Evolutionary conservation across 139 green algal genomes (phyloP).

Genomic region (Eudorina sp.): DNA sequence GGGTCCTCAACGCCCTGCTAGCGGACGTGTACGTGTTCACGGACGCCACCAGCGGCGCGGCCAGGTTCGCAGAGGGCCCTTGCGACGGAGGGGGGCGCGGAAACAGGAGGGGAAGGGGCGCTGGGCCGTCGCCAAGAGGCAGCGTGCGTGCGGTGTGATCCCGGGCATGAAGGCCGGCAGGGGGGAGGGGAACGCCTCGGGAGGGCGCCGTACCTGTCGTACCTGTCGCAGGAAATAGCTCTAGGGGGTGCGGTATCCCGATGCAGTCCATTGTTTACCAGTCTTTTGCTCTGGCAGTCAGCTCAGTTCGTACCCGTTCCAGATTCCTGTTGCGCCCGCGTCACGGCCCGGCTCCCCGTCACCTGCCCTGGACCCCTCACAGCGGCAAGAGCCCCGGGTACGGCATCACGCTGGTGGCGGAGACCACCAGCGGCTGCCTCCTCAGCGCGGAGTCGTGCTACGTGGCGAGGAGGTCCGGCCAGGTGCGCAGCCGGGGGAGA

Average conservation of each 20-base stretch:
- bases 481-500: not conserved
- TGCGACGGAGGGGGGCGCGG: not conserved
- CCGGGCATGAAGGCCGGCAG: too few species aligned
- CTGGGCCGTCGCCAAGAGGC: too few species aligned
- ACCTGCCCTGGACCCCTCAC: not conserved
- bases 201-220: too few species aligned
- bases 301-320: too few species aligned
- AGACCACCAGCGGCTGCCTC: constrained; percentile 93
- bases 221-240: too few species aligned
- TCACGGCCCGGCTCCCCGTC: not conserved
- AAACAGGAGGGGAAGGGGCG: not conserved
- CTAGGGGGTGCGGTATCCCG: too few species aligned
- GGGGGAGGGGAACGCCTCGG: too few species aligned
- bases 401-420: constrained; percentile 94
- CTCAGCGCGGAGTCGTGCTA: constrained; percentile 81
- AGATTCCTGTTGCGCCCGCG: too few species aligned
- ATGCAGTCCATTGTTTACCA: too few species aligned
- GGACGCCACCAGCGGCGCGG: constrained; percentile 88
- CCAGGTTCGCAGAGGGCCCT: constrained; percentile 61
- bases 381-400: constrained; percentile 90
- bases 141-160: too few species aligned
- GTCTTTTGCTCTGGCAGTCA: too few species aligned
- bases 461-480: not conserved
- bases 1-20: constrained; percentile 94
- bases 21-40: constrained; percentile 99